Percentiles rank a stretch among this genome's conserved stretches.
phyloP scores from a whole-genome alignment of 2,329 filamentous ascomycete species.

The Penicillium sp. region DNA sequence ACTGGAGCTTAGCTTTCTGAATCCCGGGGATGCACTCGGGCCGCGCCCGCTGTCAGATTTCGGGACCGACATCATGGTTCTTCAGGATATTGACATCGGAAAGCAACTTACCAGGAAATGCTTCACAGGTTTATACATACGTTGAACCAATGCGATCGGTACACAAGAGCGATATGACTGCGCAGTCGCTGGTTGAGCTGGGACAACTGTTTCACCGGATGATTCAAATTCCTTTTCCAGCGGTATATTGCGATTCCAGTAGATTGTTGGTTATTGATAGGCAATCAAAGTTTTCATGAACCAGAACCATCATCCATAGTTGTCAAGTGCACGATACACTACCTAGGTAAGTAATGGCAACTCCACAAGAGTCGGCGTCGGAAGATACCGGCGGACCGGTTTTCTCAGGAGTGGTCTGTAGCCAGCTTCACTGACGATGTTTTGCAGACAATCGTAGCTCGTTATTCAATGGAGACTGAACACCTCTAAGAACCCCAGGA shows the following conservation, averaged over 20 bases:
- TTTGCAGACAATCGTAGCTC: background rate
- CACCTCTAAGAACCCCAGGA: background rate
- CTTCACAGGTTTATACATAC: background rate
- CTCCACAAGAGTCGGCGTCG: background rate
- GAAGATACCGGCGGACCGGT: background rate
- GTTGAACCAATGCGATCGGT: background rate
- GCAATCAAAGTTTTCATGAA: too few species aligned
- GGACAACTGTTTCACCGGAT: background rate
- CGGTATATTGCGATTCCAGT: background rate
- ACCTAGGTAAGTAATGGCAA: background rate
- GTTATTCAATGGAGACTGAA: background rate
- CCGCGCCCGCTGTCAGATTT: background rate
- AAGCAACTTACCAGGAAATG: background rate
- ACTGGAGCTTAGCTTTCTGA: background rate
- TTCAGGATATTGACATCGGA: background rate
- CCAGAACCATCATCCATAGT: too few species aligned
- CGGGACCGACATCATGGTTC: background rate
- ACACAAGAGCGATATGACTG: background rate
- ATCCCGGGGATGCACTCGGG: background rate
- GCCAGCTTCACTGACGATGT: background rate
- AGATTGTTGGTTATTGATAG: background rate
- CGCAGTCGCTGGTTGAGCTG: background rate
- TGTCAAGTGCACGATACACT: background rate
- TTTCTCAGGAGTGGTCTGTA: background rate
- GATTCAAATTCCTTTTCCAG: background rate